Conservation (phyloP, 129 eudicot genomes). For the Apium graveolens region DNA sequence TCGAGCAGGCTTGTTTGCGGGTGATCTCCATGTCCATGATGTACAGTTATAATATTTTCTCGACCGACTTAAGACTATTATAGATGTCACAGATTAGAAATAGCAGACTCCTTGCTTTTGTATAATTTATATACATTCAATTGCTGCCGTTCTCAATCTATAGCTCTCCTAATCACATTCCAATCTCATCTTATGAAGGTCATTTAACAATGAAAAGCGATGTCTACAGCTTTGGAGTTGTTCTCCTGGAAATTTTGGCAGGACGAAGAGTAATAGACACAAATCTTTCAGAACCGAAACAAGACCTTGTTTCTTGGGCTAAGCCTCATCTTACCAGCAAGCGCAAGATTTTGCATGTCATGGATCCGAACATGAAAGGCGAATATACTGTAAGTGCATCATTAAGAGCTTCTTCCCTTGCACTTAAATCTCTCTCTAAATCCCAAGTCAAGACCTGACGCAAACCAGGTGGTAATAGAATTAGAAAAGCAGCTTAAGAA, state of each 20-base stretch:
- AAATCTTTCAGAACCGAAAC: not conserved
- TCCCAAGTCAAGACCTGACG: not conserved
- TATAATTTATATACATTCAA: not conserved
- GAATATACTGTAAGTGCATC: not conserved
- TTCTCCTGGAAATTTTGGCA: conserved; percentile 70
- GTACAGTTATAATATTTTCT: no score
- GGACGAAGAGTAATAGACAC: conserved; percentile 37
- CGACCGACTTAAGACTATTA: not conserved
- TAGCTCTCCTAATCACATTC: not conserved
- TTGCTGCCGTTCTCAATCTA: not conserved
- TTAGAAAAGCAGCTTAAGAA: not conserved
- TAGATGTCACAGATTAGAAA: no score
- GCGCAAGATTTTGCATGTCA: not conserved
- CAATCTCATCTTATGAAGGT: not conserved
- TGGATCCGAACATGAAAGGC: not conserved
- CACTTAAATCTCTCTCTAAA: not conserved
- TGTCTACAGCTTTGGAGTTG: conserved; percentile 86
- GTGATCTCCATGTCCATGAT: no score
- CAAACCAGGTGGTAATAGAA: not conserved
- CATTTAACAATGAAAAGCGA: not conserved
- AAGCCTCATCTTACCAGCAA: not conserved
- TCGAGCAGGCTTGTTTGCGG: not conserved
- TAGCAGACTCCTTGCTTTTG: no score
- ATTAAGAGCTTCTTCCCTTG: not conserved
- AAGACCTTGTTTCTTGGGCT: not conserved